These are phyloP conservation scores for Moricandia arvensis DNA, from an alignment of 345 rosid genomes.

Conservation along the genomic window DNA sequence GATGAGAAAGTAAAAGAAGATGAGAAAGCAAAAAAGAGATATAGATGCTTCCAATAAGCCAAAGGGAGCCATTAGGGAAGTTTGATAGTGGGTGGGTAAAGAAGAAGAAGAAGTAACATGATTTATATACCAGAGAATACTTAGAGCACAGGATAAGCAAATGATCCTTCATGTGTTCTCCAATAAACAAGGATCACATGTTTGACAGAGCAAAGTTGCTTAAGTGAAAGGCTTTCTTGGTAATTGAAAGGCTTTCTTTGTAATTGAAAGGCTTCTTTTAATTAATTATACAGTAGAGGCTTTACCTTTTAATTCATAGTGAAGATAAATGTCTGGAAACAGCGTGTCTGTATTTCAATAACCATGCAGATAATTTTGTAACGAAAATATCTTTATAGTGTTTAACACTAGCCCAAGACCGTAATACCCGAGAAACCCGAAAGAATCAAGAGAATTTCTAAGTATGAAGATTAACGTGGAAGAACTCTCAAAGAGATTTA, in stretches of 20 bases:
- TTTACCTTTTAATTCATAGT: neutral
- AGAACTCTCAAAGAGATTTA: too few species aligned
- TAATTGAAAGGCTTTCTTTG: too few species aligned
- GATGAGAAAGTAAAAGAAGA: neutral
- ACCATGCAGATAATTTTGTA: neutral
- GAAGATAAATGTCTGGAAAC: neutral
- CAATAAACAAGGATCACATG: neutral
- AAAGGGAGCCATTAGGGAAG: neutral
- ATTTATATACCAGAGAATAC: neutral
- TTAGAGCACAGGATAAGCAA: neutral
- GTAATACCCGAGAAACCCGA: too few species aligned
- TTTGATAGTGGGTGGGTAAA: neutral
- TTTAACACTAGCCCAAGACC: too few species aligned
- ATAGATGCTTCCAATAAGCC: neutral
- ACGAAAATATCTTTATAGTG: too few species aligned
- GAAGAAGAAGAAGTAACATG: neutral
- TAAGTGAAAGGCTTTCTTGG: neutral
- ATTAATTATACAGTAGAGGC: neutral
- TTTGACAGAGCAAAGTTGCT: neutral
- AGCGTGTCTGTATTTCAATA: neutral
- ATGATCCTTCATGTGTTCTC: neutral
- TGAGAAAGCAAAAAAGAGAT: neutral
- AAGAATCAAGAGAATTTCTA: too few species aligned
- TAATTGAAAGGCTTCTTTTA: too few species aligned
- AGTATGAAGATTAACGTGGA: too few species aligned